Conservation (phyloP, 2,329 filamentous ascomycete species). For the Fusarium cyanostomum region DNA sequence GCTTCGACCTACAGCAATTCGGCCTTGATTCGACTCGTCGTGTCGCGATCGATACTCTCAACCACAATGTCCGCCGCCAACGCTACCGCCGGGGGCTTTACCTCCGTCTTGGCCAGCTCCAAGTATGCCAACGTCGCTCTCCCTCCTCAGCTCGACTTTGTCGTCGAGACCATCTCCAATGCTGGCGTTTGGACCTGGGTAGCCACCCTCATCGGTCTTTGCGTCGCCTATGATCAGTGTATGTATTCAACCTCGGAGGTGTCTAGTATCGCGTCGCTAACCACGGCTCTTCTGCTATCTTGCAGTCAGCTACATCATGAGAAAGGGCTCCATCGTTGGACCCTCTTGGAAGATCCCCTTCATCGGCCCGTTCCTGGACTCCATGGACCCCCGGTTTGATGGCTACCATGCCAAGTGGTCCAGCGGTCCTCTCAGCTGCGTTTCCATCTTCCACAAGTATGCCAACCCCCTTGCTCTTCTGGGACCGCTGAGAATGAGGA, state of each 20-base stretch:
- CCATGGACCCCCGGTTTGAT: slow-evolving; percentile 89
- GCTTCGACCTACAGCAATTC: not conserved
- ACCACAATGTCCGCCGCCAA: slow-evolving; percentile 65
- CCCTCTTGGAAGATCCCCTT: slow-evolving; percentile 82
- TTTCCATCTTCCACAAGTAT: slow-evolving; percentile 99
- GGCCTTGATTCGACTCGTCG: slow-evolving; percentile 3
- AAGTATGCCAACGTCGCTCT: slow-evolving; percentile 60
- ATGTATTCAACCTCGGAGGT: slow-evolving; percentile 51
- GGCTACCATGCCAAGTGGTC: slow-evolving; percentile 93
- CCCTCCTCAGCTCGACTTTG: slow-evolving; percentile 64
- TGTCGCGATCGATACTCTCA: slow-evolving; percentile 6
- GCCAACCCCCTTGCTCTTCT: slow-evolving; percentile 38
- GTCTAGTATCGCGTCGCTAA: slow-evolving; percentile 29
- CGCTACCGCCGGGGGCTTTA: slow-evolving; percentile 72
- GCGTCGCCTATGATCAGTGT: slow-evolving; percentile 92
- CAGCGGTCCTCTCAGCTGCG: slow-evolving; percentile 91
- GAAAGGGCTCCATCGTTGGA: slow-evolving; percentile 80
- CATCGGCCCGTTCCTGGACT: slow-evolving; percentile 95
- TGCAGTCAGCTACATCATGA: slow-evolving; percentile 77
- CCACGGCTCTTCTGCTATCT: slow-evolving; percentile 8
- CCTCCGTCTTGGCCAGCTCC: slow-evolving; percentile 73
- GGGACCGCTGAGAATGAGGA: not conserved
- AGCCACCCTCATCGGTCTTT: slow-evolving; percentile 74
- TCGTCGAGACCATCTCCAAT: slow-evolving; percentile 65
- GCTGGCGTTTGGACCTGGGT: slow-evolving; percentile 70